A percentile compares a stretch with the other conserved stretches of the same genome.
These are phyloP conservation scores for Pseudotsuga menziesii DNA, from an alignment of 75 land plant species.

Conservation along the genomic window DNA sequence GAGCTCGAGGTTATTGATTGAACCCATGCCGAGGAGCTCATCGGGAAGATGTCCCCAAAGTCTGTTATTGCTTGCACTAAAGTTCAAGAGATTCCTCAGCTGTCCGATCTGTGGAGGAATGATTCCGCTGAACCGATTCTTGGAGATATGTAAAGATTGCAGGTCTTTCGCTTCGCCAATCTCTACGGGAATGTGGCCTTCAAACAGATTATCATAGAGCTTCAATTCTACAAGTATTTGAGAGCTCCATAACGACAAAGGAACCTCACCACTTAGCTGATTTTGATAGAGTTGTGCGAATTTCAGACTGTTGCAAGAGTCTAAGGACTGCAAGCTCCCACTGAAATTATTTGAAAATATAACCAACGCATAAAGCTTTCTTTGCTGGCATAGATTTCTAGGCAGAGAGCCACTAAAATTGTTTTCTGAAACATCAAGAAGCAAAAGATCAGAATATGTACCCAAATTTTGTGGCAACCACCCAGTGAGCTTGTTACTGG, in stretches of 20 bases:
- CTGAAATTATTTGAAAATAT: slow-evolving; percentile 49
- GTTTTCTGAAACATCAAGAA: slow-evolving; percentile 54
- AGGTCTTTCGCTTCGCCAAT: too few species aligned
- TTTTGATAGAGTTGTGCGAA: slow-evolving; percentile 43
- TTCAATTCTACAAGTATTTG: slow-evolving; percentile 48
- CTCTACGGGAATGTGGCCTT: too few species aligned
- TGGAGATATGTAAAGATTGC: too few species aligned
- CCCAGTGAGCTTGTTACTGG: slow-evolving; percentile 39
- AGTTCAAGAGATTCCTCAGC: too few species aligned
- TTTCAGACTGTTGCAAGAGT: slow-evolving; percentile 40
- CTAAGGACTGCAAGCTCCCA: slow-evolving; percentile 41
- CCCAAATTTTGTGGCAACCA: slow-evolving; percentile 46
- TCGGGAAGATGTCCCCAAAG: too few species aligned
- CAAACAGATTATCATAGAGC: slow-evolving; percentile 22
- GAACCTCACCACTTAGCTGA: slow-evolving; percentile 48
- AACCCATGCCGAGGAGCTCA: too few species aligned
- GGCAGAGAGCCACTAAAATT: slow-evolving; percentile 57
- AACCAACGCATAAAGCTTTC: slow-evolving; percentile 48
- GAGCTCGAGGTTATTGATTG: too few species aligned
- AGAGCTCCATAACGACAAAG: slow-evolving; percentile 49
- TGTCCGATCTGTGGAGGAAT: too few species aligned
- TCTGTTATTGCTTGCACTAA: too few species aligned
- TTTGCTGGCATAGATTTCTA: slow-evolving; percentile 34
- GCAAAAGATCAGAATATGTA: slow-evolving; percentile 29
- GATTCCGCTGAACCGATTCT: too few species aligned